A percentile compares a stretch with the other conserved stretches of the same genome.
Evolutionary conservation across 1,284 basidiomycete species (phyloP).

Genomic region (Neotropicomus parvogracilis): DNA sequence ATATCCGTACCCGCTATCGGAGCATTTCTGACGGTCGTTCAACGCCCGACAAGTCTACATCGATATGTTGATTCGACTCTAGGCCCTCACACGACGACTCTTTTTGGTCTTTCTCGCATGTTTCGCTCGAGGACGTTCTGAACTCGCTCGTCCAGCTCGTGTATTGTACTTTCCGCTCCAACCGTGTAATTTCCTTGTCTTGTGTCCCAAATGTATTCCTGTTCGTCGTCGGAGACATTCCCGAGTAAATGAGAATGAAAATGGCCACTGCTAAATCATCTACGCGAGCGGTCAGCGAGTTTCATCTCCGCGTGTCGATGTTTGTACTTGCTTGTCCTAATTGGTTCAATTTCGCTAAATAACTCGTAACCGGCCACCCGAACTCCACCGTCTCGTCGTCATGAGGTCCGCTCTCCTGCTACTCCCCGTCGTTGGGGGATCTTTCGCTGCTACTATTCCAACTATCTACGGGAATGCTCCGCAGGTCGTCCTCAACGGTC

Average conservation of each 20-base stretch:
- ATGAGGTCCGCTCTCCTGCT: slow-evolving; percentile 24
- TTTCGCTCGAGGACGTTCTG: background rate
- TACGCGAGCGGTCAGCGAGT: too few relatives aligned
- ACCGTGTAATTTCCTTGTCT: too few relatives aligned
- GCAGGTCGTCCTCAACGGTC: slow-evolving; percentile 26
- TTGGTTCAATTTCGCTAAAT: background rate
- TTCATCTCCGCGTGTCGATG: too few relatives aligned
- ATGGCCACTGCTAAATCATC: too few relatives aligned
- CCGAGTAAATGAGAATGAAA: too few relatives aligned
- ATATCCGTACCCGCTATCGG: slow-evolving; percentile 22
- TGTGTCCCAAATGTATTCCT: background rate
- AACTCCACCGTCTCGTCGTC: background rate
- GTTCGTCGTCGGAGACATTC: too few relatives aligned
- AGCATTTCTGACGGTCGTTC: slow-evolving; percentile 12
- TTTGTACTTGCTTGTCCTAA: slow-evolving; percentile 16
- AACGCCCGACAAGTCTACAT: background rate
- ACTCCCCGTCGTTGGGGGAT: slow-evolving; percentile 20
- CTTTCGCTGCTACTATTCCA: slow-evolving; percentile 21
- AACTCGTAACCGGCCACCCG: background rate
- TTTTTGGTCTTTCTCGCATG: background rate
- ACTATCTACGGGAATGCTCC: slow-evolving; percentile 8
- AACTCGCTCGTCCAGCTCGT: background rate
- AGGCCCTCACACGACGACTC: background rate
- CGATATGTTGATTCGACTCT: background rate
- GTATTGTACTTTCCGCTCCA: background rate